Conservation (phyloP, 352 stramenopile species). For the Phytophthora megakarya region DNA sequence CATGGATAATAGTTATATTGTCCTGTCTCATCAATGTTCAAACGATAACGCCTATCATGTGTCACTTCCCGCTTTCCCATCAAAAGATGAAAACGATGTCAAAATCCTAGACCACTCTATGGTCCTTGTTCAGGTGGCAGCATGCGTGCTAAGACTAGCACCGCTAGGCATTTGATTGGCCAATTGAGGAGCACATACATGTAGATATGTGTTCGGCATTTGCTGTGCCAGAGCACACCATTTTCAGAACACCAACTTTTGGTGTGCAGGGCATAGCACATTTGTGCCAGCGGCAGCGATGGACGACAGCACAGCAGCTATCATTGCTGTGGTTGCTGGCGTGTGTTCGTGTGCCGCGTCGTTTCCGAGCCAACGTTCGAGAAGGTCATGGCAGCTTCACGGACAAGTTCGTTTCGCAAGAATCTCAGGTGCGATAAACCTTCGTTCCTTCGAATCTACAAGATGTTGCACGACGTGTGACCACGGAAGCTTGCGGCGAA, state of each 20-base stretch:
- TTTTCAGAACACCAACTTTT: constrained; percentile 1
- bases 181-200: too few relatives aligned
- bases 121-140: too few relatives aligned
- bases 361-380: neutral
- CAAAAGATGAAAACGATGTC: too few relatives aligned
- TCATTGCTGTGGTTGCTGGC: neutral
- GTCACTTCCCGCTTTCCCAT: too few relatives aligned
- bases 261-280: neutral
- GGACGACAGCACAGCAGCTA: neutral
- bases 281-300: constrained; percentile 1
- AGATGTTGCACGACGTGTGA: neutral
- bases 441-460: neutral
- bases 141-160: too few relatives aligned
- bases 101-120: too few relatives aligned
- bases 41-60: too few relatives aligned
- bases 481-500: neutral
- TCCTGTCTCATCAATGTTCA: too few relatives aligned
- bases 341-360: neutral
- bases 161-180: too few relatives aligned
- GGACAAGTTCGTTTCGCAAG: neutral
- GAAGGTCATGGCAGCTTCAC: neutral
- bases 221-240: too few relatives aligned
- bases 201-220: too few relatives aligned
- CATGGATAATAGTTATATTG: too few relatives aligned
- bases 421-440: neutral